Evolutionary conservation across 2,329 filamentous ascomycete genomes (phyloP), one percentile per base, ranked within the genome.

Genomic region (Fusarium longipes): DNA sequence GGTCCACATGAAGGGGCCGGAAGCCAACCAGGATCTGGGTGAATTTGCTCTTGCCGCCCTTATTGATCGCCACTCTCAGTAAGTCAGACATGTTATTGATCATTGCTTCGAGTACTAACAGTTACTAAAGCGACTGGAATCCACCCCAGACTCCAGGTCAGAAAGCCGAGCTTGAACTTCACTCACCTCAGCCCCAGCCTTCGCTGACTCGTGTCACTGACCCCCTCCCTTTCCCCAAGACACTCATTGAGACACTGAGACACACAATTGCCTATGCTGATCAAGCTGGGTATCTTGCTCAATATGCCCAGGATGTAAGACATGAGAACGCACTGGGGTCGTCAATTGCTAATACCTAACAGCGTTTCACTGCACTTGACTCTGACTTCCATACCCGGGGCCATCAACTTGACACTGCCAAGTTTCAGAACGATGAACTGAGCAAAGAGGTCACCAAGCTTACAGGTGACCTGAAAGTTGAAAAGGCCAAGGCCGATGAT

Each of bases 11-110:
- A 15, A 25, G 2, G 30, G 48, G 2, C 22, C 54, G 0, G 48
- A 22, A 5, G 18, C 9, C 0, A 3, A 29, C 0, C 4, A 56
- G 1, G 48, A 64, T 10, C 20, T 69, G 1, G 66, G 63, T 3
- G 52, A 62, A 1, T 47, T 70, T 35, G 35, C 3, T 3, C 47
- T 64, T 1, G 33, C 59, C 2, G 67, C 66, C 5, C 22, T 51
- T 1, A 60, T 70, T 8, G 63, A 70, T 8, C 63, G 54, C 3
- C 47, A 59, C 8, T 44, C 50, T 17, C 66, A 69, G 67, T 69
- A 55, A 9, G 65, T 22, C 2, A 4, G 4, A 1, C 3, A 14
- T 32, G 8, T 2, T 5, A 1, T 20, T n/a, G n/a, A 10, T 20
- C 5, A 9, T 2, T 1, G 27, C 25, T n/a, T 1, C 29, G 24